Percentiles rank a stretch among this genome's conserved stretches.
Conservation (phyloP, 2,329 filamentous ascomycete genomes). For the Exophiala aquamarina region DNA sequence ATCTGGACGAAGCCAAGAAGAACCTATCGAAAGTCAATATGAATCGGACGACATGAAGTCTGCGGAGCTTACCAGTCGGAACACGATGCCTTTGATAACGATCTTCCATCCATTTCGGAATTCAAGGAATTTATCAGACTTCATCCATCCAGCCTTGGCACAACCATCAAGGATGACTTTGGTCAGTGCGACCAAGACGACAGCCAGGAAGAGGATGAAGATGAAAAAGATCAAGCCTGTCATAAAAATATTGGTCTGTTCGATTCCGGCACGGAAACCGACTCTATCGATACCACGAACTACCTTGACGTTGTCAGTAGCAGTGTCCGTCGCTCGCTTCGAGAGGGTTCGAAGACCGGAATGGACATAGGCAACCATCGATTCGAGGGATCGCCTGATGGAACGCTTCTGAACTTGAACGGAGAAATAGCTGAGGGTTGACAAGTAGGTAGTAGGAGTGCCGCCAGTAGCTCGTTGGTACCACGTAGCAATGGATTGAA, state of each 20-base stretch:
- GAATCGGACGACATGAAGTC: background rate
- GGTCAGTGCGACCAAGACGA: constrained; percentile 72
- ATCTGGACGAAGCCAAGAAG: constrained; percentile 92
- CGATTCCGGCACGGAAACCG: constrained; percentile 80
- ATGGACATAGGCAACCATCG: constrained; percentile 25
- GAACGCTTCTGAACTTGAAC: constrained; percentile 73
- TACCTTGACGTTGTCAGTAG: constrained; percentile 47
- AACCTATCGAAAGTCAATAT: constrained; percentile 44
- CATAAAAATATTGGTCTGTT: constrained; percentile 89
- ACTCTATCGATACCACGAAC: constrained; percentile 87
- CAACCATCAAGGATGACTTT: constrained; percentile 78
- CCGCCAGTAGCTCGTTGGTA: constrained; percentile 93
- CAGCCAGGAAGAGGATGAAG: constrained; percentile 74
- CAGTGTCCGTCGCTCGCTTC: constrained; percentile 50
- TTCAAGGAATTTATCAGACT: constrained; percentile 81
- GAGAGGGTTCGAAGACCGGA: constrained; percentile 39
- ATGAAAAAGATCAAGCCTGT: constrained; percentile 88
- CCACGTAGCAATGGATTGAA: constrained; percentile 89
- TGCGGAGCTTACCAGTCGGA: constrained; percentile 62
- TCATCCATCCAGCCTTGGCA: constrained; percentile 74
- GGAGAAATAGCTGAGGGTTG: constrained; percentile 70
- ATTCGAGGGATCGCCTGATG: constrained; percentile 47
- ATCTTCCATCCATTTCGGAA: constrained; percentile 95
- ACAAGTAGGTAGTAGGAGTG: constrained; percentile 74
- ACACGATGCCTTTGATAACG: constrained; percentile 89